Evolutionary conservation across 345 rosid species (phyloP).

Genomic region (Populus davidiana): DNA sequence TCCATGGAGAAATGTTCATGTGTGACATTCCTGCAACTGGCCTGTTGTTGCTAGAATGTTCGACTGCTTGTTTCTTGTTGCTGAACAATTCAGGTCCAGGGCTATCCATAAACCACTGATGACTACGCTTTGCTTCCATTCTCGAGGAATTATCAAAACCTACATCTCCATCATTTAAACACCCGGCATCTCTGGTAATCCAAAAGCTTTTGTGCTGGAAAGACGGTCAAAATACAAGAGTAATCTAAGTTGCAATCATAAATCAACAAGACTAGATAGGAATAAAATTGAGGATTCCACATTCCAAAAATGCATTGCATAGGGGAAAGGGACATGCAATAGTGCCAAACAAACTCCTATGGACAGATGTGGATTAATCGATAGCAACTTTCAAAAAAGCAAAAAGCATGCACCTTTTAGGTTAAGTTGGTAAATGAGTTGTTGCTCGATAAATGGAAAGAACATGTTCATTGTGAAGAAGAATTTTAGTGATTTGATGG

Average conservation of each 20-base stretch:
- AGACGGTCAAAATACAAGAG: conserved; percentile 19
- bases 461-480: background rate
- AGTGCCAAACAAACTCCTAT: background rate
- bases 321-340: background rate
- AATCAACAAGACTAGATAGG: conserved; percentile 4
- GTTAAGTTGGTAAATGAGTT: background rate
- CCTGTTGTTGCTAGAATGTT: conserved; percentile 33
- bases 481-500: background rate
- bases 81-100: conserved; percentile 62
- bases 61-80: conserved; percentile 71
- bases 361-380: background rate
- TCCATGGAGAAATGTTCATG: conserved; percentile 57
- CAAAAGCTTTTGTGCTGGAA: conserved; percentile 68
- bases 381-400: background rate
- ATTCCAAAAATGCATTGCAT: background rate
- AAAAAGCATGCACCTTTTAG: background rate
- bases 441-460: background rate
- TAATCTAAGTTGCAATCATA: background rate
- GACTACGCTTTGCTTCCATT: conserved; percentile 64
- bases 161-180: conserved; percentile 43
- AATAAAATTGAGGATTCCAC: background rate
- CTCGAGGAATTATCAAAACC: conserved; percentile 51
- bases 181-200: conserved; percentile 41
- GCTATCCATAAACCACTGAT: conserved; percentile 64
- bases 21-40: conserved; percentile 33